phyloP scores from a whole-genome alignment of 2,329 filamentous ascomycete species.

The Plenodomus biglobosus region DNA sequence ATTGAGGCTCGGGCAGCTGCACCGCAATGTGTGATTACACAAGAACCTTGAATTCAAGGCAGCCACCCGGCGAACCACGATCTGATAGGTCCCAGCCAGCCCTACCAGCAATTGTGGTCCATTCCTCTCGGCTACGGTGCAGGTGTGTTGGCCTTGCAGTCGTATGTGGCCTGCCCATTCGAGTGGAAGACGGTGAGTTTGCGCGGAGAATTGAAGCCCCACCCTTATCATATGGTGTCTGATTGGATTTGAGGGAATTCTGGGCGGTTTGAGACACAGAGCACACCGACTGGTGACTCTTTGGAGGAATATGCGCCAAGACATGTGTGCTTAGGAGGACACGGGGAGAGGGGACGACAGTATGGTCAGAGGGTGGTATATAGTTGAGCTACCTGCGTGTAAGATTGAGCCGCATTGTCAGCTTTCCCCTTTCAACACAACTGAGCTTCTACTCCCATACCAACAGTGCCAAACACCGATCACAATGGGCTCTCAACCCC shows the following conservation, averaged over 20 bases:
- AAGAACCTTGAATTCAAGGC: constrained; percentile 26
- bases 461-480: neutral
- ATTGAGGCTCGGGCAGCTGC: neutral
- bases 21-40: constrained; percentile 11
- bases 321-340: constrained; percentile 14
- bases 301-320: constrained; percentile 32
- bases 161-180: constrained; percentile 23
- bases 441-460: neutral
- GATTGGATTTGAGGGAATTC: constrained; percentile 18
- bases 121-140: neutral
- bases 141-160: constrained; percentile 41
- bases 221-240: constrained; percentile 5
- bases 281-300: constrained; percentile 26
- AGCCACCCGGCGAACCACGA: neutral
- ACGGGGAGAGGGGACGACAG: constrained; percentile 9
- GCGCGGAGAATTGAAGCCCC: constrained; percentile 18
- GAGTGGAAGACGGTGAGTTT: constrained; percentile 38
- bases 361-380: constrained; percentile 14
- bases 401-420: constrained; percentile 29
- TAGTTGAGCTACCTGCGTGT: constrained; percentile 15
- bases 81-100: constrained; percentile 7
- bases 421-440: neutral
- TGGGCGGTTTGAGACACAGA: neutral
- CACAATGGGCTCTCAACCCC: constrained; percentile 29
- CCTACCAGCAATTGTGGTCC: constrained; percentile 7